Evolutionary conservation across 1,139 yeast species (phyloP).

Genomic region (Zhuliangozyma blackwelliae): DNA sequence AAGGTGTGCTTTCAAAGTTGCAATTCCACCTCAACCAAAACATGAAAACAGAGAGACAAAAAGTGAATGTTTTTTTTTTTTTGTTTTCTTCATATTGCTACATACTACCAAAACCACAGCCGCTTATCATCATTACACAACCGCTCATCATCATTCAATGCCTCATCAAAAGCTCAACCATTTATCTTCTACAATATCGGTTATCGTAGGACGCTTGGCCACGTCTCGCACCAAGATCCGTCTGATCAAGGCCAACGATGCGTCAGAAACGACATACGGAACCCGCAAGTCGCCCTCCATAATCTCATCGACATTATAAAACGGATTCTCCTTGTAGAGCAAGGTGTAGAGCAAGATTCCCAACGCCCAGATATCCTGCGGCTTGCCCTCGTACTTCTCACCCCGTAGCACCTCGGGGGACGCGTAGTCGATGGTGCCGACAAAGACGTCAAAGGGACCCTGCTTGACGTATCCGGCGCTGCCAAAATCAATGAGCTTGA

Average conservation of each 20-base stretch:
- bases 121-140: no score
- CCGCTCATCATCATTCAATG: no score
- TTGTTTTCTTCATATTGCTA: no score
- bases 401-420: conserved; percentile 94
- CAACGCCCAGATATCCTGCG: conserved; percentile 96
- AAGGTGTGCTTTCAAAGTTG: no score
- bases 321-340: conserved; percentile 92
- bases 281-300: conserved; percentile 81
- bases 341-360: conserved; percentile 87
- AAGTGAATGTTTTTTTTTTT: no score
- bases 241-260: conserved; percentile 55
- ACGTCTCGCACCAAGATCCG: conserved; percentile 64
- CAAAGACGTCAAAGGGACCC: conserved; percentile 96
- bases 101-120: no score
- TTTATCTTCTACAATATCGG: conserved; percentile 59
- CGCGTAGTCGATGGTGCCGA: conserved; percentile 95
- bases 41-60: no score
- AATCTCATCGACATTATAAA: conserved; percentile 90
- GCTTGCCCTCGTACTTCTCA: conserved; percentile 81
- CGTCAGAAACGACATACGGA: conserved; percentile 58
- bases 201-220: conserved; percentile 64
- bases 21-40: no score
- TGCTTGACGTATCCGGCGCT: conserved; percentile 85
- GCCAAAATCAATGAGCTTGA: conserved; percentile 91
- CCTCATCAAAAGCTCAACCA: conserved; percentile 48